Evolutionary conservation across 306 rosid genomes (phyloP).

Genomic region (Vigna radiata): DNA sequence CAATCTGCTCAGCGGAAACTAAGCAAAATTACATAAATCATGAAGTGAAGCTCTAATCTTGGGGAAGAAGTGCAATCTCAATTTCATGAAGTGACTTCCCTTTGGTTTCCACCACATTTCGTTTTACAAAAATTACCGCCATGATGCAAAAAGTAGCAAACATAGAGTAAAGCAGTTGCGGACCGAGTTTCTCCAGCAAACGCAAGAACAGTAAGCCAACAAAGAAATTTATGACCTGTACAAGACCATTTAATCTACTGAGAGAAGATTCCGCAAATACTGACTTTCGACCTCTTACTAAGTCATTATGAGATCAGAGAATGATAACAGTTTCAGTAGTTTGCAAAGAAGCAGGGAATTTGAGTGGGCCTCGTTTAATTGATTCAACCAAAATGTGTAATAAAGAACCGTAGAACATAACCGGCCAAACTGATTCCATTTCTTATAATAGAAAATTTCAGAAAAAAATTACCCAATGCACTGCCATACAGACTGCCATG

Average conservation of each 20-base stretch:
- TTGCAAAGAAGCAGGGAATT: slow-evolving; percentile 22
- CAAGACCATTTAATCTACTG: slow-evolving; percentile 31
- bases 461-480: slow-evolving; percentile 87
- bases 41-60: slow-evolving; percentile 57
- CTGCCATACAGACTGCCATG: slow-evolving; percentile 95
- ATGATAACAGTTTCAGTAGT: slow-evolving; percentile 6
- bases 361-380: slow-evolving; percentile 19
- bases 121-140: slow-evolving; percentile 85
- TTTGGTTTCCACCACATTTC: slow-evolving; percentile 92
- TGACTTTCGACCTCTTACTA: slow-evolving; percentile 3
- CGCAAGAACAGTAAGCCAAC: slow-evolving; percentile 92
- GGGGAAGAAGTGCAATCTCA: slow-evolving; percentile 95
- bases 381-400: slow-evolving; percentile 21
- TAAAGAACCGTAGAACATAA: not conserved
- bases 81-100: slow-evolving; percentile 98
- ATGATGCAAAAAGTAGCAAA: slow-evolving; percentile 75
- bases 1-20: slow-evolving; percentile 33
- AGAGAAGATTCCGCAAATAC: slow-evolving; percentile 20
- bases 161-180: slow-evolving; percentile 78
- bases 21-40: slow-evolving; percentile 29
- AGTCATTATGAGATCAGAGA: slow-evolving; percentile 14
- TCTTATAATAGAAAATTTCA: slow-evolving; percentile 24
- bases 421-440: not conserved
- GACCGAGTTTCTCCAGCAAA: slow-evolving; percentile 80
- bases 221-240: slow-evolving; percentile 92